phyloP scores from a whole-genome alignment of 495 filamentous ascomycete genomes.

The Podospora pseudoanserina region DNA sequence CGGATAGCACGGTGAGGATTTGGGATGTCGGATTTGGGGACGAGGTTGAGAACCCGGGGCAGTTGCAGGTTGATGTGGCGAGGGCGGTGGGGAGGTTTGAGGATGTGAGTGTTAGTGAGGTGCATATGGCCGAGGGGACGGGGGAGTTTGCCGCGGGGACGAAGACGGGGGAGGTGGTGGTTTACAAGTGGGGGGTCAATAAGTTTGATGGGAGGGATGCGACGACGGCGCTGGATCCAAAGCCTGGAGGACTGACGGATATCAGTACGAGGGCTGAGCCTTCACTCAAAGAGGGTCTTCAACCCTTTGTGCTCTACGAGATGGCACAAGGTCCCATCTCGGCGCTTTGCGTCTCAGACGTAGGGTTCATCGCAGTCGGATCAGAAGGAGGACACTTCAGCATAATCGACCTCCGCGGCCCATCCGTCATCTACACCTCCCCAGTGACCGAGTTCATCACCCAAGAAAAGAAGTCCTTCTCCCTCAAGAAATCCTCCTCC shows the following conservation, averaged over 20 bases:
- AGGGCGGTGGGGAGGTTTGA: constrained; percentile 77
- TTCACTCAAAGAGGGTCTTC: constrained; percentile 71
- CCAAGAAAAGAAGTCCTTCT: constrained; percentile 64
- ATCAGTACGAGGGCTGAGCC: constrained; percentile 75
- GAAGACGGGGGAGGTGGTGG: constrained; percentile 71
- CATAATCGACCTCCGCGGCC: constrained; percentile 84
- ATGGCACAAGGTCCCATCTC: constrained; percentile 76
- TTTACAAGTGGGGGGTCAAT: constrained; percentile 86
- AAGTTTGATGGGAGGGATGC: constrained; percentile 51
- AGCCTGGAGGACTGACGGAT: constrained; percentile 62
- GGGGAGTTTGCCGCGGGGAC: constrained; percentile 85
- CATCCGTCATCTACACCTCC: constrained; percentile 75
- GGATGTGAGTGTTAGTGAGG: constrained; percentile 69
- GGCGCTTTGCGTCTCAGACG: constrained; percentile 75
- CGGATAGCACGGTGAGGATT: constrained; percentile 77
- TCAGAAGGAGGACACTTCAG: constrained; percentile 74
- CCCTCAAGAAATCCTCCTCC: constrained; percentile 45
- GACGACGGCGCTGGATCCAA: constrained; percentile 53
- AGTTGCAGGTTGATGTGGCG: constrained; percentile 80
- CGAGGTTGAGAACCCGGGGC: constrained; percentile 80
- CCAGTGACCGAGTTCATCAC: constrained; percentile 65
- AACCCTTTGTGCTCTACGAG: constrained; percentile 76
- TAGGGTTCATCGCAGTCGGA: constrained; percentile 86
- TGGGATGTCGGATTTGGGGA: constrained; percentile 91
- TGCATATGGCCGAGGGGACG: constrained; percentile 70